Conservation (phyloP, 306 rosid species). For the Morella rubra region DNA sequence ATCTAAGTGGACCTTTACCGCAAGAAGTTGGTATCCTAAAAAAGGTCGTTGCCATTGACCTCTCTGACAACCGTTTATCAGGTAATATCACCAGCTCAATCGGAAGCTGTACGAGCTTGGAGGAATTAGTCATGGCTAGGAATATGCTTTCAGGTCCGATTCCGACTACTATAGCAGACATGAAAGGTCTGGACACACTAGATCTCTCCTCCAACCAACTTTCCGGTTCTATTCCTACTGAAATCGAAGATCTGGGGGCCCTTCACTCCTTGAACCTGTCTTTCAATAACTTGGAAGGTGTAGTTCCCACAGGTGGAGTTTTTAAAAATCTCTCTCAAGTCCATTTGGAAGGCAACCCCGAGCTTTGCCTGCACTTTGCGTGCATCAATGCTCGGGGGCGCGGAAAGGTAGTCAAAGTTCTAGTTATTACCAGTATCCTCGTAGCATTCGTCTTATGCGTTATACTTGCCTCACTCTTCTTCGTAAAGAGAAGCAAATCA, state of each 20-base stretch:
- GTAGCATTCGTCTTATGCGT: conserved; percentile 34
- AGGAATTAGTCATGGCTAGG: conserved; percentile 40
- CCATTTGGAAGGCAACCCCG: conserved; percentile 60
- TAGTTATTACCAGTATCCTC: conserved; percentile 24
- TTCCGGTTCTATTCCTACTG: conserved; percentile 60
- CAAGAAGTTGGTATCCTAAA: conserved; percentile 38
- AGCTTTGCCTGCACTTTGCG: conserved; percentile 42
- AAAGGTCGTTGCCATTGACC: conserved; percentile 47
- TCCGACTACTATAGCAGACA: conserved; percentile 45
- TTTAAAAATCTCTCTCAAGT: conserved; percentile 41
- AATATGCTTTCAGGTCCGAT: conserved; percentile 65
- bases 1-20: conserved; percentile 64
- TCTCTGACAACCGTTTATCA: conserved; percentile 51
- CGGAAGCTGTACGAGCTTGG: conserved; percentile 56
- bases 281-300: conserved; percentile 63
- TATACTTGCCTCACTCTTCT: conserved; percentile 32
- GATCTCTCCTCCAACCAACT: conserved; percentile 77
- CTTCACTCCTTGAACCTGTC: conserved; percentile 57
- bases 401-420: conserved; percentile 24
- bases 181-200: conserved; percentile 56
- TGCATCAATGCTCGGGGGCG: conserved; percentile 29
- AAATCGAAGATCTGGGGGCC: conserved; percentile 42
- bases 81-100: conserved; percentile 61
- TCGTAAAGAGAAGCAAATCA: conserved; percentile 31
- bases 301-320: conserved; percentile 52